Evolutionary conservation across 2,329 filamentous ascomycete genomes (phyloP).

Genomic region (Trichoderma hamatum): DNA sequence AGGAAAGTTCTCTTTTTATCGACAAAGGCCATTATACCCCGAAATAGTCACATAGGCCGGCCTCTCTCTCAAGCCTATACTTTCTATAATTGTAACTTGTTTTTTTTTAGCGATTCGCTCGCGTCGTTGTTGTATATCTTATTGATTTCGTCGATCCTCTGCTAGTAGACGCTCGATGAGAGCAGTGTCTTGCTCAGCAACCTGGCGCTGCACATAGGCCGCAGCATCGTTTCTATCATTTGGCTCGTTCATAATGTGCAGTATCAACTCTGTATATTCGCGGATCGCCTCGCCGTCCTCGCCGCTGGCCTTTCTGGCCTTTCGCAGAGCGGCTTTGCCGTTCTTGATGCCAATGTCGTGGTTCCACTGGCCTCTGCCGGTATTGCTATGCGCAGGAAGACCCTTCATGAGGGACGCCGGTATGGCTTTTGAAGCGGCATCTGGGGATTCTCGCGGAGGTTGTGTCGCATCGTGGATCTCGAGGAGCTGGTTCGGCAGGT

Average conservation of each 20-base stretch:
- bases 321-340: slow-evolving; percentile 57
- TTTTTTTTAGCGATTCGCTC: neutral
- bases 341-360: slow-evolving; percentile 60
- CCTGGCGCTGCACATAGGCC: slow-evolving; percentile 48
- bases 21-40: slow-evolving; percentile 18
- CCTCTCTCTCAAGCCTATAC: neutral
- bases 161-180: slow-evolving; percentile 55
- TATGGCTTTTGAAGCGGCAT: slow-evolving; percentile 36
- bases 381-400: slow-evolving; percentile 26
- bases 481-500: slow-evolving; percentile 50
- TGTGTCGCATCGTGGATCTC: slow-evolving; percentile 55
- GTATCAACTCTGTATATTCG: slow-evolving; percentile 62
- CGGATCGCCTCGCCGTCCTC: slow-evolving; percentile 61
- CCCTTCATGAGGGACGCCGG: slow-evolving; percentile 41
- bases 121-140: neutral
- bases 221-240: slow-evolving; percentile 38
- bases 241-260: slow-evolving; percentile 49
- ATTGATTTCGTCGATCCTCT: slow-evolving; percentile 44
- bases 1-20: neutral
- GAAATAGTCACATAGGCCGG: neutral
- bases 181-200: slow-evolving; percentile 51
- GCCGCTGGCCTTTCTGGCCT: slow-evolving; percentile 52
- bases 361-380: slow-evolving; percentile 54
- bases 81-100: neutral
- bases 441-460: slow-evolving; percentile 43